These are phyloP conservation scores for Trichoderma endophyticum DNA, from an alignment of 2,329 filamentous ascomycete genomes.

Conservation along the genomic window DNA sequence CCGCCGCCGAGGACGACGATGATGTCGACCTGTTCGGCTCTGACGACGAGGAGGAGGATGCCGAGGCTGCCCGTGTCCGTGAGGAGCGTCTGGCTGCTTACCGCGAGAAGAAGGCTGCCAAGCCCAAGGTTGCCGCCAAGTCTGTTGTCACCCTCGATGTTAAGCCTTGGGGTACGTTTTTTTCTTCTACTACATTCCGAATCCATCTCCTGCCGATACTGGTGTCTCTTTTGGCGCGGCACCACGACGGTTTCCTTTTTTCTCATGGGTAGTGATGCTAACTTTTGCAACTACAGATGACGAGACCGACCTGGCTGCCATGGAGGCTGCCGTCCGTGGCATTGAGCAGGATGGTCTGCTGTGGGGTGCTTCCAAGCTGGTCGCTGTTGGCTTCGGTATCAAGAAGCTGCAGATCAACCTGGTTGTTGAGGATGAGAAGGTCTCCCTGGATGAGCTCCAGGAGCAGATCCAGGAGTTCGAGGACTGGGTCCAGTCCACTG, in stretches of 20 bases:
- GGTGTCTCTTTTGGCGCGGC: neutral
- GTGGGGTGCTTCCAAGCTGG: constrained; percentile 89
- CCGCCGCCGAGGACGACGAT: constrained; percentile 67
- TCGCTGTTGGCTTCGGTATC: constrained; percentile 93
- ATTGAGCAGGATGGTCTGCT: constrained; percentile 93
- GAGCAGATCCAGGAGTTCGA: constrained; percentile 78
- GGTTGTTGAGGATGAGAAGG: constrained; percentile 95
- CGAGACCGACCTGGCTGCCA: constrained; percentile 83
- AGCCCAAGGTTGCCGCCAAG: constrained; percentile 90
- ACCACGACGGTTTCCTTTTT: neutral
- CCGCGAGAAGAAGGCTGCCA: constrained; percentile 93
- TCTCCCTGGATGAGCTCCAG: constrained; percentile 83
- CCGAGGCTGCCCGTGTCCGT: constrained; percentile 76
- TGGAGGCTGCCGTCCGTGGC: constrained; percentile 75
- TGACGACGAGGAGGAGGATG: constrained; percentile 92
- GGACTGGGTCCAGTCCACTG: constrained; percentile 94
- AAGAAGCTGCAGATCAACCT: constrained; percentile 99
- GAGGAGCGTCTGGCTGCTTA: constrained; percentile 91
- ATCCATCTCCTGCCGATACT: neutral
- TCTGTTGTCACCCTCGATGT: constrained; percentile 93
- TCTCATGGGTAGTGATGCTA: neutral
- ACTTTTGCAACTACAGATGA: constrained; percentile 57
- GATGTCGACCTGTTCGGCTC: constrained; percentile 92
- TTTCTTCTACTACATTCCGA: neutral
- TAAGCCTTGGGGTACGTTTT: constrained; percentile 91